Conservation (phyloP, 176 grass and related monocot species). For the Cenchrus americanus region DNA sequence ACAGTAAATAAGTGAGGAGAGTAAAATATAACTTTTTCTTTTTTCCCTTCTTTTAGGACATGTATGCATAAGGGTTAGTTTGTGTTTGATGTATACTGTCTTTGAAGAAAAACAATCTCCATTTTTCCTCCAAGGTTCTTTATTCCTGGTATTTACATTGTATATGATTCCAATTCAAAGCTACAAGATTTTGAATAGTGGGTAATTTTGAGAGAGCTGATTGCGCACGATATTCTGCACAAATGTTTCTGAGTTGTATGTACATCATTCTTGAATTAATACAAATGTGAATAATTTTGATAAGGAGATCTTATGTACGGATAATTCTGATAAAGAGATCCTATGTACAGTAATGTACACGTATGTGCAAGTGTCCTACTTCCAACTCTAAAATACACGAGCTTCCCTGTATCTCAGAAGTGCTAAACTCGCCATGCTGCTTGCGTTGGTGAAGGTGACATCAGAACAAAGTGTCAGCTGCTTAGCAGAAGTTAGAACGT, state of each 20-base stretch:
- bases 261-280: neutral
- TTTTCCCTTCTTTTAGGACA: no score
- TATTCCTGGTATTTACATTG: no score
- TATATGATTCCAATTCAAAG: no score
- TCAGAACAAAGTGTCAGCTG: constrained; percentile 80
- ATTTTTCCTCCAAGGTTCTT: no score
- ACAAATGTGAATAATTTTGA: constrained; percentile 1
- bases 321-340: neutral
- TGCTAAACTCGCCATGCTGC: constrained; percentile 14
- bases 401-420: neutral
- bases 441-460: constrained; percentile 59
- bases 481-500: constrained; percentile 54
- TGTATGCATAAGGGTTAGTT: no score
- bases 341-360: constrained; percentile 38
- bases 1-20: no score
- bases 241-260: constrained; percentile 6
- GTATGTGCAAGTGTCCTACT: constrained; percentile 33
- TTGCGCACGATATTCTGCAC: neutral
- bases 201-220: neutral
- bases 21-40: no score
- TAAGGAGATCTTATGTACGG: no score
- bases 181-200: neutral
- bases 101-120: no score
- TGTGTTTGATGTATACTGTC: no score
- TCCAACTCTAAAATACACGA: neutral